These are phyloP conservation scores for Panicum miliaceum DNA, from an alignment of 176 grass and related monocot genomes.

Conservation along the genomic window DNA sequence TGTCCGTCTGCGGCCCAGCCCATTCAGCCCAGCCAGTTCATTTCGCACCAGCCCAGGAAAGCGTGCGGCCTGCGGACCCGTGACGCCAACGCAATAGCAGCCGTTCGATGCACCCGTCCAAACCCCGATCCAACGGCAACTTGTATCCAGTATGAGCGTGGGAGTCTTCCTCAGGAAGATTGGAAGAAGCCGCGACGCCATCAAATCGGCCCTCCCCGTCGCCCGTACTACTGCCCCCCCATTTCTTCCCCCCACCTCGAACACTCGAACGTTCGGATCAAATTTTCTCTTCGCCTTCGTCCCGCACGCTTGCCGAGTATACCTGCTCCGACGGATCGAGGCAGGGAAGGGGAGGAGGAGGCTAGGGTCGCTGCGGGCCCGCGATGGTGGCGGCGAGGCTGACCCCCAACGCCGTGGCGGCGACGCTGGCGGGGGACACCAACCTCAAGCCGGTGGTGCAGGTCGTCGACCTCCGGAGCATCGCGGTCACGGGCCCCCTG, in stretches of 20 bases:
- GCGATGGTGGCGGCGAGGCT: constrained; percentile 49
- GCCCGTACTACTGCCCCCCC: background rate
- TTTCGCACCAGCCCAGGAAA: background rate
- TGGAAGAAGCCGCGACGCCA: background rate
- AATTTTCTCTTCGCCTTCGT: constrained; percentile 20
- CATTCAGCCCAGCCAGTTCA: background rate
- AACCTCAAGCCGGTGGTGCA: constrained; percentile 72
- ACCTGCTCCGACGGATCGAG: background rate
- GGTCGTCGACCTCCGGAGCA: constrained; percentile 63
- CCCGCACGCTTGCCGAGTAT: background rate
- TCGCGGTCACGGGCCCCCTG: constrained; percentile 32
- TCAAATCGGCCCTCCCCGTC: constrained; percentile 18
- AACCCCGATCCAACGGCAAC: background rate
- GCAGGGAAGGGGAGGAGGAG: background rate
- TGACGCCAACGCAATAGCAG: background rate
- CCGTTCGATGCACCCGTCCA: background rate
- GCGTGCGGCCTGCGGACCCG: background rate
- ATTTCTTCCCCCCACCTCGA: constrained; percentile 10
- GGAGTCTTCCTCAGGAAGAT: constrained; percentile 27
- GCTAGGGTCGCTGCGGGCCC: background rate
- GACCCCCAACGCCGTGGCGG: constrained; percentile 64
- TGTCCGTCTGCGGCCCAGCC: no score
- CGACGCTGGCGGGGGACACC: constrained; percentile 55
- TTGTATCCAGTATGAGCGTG: background rate
- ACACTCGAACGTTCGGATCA: background rate